Evolutionary conservation across 2,329 filamentous ascomycete species (phyloP), one percentile per base, ranked within the genome.

Genomic region (Colletotrichum sp.): DNA sequence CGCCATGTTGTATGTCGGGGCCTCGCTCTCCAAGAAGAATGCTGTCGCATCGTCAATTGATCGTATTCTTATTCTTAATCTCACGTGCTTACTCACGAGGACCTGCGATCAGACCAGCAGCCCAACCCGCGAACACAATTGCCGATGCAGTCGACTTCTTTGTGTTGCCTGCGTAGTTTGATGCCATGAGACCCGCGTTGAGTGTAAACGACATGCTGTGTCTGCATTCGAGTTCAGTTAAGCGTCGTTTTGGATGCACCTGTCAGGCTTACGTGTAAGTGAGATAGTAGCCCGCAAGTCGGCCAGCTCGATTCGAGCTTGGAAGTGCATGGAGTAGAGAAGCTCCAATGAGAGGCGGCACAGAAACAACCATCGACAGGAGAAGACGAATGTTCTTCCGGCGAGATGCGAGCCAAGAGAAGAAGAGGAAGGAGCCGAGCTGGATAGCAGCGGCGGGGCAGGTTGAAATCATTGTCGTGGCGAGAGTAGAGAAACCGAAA

Each of bases 41-140:
- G 21, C n/a, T 51, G 4, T 51, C n/a, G 11, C n/a, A 8, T 1
- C 43, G 6, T 51, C 43, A 8, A n/a, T 3, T 21, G n/a, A 3
- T 47, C 0, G 6, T n/a, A 2, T 21, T 21, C 11, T 47, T 47
- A 6, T 21, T 47, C 2, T 47, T 1, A 21, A 7, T 8, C 1
- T 47, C 11, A n/a, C n/a, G n/a, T n/a, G n/a, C n/a, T n/a, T 47
- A 7, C 18, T 2, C 18, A 47, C 38, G 18, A 47, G 1, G 43
- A 13, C 11, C 18, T 12, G 43, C 18, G 9, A 7, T 47, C 2
- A 47, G n/a, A 4, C 43, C 43, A 47, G 18, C 43, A 47, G 43
- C 43, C 43, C 6, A 3, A 0, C n/a, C n/a, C 43, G 43, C 43
- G 21, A 47, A 47, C 2, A 4, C 43, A 8, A 47, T 3, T 47